Percentiles rank a stretch among this genome's conserved stretches.
These are phyloP conservation scores for Fusarium sp. DNA, from an alignment of 2,329 filamentous ascomycete genomes.

Conservation along the genomic window DNA sequence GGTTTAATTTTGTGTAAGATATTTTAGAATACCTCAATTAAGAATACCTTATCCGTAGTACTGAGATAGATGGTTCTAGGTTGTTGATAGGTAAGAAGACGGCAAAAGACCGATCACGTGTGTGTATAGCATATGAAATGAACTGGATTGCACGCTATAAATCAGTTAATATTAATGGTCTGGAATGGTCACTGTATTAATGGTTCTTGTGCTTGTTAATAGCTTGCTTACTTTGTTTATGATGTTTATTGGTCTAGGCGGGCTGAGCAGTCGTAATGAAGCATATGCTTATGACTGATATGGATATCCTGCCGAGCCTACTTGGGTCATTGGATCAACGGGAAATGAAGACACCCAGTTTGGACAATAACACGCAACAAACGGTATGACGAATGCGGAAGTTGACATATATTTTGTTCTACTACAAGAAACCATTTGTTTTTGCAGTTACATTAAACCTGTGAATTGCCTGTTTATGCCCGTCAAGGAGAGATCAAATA, in stretches of 20 bases:
- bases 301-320: conserved; percentile 21
- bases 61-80: background rate
- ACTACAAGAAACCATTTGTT: no score
- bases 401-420: background rate
- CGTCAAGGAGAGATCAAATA: background rate
- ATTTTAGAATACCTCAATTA: background rate
- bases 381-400: conserved; percentile 8
- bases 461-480: background rate
- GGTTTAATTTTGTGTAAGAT: background rate
- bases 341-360: conserved; percentile 40
- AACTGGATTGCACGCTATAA: no score
- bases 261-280: conserved; percentile 19
- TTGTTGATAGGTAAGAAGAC: conserved; percentile 1
- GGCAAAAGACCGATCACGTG: conserved; percentile 15
- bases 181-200: background rate
- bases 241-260: background rate
- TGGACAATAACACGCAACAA: conserved; percentile 10
- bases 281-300: conserved; percentile 22
- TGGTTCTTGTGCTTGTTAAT: background rate
- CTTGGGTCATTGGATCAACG: conserved; percentile 38
- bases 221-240: background rate
- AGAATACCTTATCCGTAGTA: no score
- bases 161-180: background rate
- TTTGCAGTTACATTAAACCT: background rate
- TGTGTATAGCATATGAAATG: background rate